These are phyloP conservation scores for Delonix regia DNA, from an alignment of 306 rosid genomes.

Conservation along the genomic window DNA sequence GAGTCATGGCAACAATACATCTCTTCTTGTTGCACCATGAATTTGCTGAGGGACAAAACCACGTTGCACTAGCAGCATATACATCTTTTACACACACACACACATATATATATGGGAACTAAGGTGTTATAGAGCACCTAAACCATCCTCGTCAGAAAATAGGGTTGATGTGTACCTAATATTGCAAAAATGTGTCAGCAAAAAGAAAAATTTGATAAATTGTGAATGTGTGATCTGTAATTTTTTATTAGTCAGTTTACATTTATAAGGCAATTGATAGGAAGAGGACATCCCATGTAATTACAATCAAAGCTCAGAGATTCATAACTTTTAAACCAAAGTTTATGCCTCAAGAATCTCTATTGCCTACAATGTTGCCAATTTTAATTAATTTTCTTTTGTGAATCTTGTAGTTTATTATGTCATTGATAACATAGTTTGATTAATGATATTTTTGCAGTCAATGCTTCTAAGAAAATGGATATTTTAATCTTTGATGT, in stretches of 20 bases:
- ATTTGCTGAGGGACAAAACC: slow-evolving; percentile 18
- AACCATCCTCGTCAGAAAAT: slow-evolving; percentile 20
- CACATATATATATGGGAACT: no score
- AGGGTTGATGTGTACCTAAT: neutral
- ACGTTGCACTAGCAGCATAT: neutral
- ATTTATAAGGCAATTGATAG: slow-evolving; percentile 9
- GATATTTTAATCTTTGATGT: slow-evolving; percentile 32
- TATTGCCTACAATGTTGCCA: neutral
- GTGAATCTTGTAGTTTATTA: slow-evolving; percentile 6
- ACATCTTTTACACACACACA: no score
- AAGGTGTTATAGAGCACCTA: neutral
- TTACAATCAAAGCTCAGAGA: slow-evolving; percentile 21
- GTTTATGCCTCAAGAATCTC: slow-evolving; percentile 3
- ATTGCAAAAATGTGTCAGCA: neutral
- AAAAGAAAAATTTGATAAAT: no score
- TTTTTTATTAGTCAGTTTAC: slow-evolving; percentile 6
- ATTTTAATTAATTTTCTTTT: neutral
- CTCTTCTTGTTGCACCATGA: slow-evolving; percentile 3
- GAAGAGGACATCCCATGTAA: slow-evolving; percentile 26
- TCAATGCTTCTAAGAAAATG: neutral
- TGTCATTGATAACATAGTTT: neutral
- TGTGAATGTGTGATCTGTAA: slow-evolving; percentile 5
- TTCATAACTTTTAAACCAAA: neutral
- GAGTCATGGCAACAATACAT: neutral
- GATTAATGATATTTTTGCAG: slow-evolving; percentile 2